Conservation (phyloP, 805 yeast genomes). For the Metschnikowia koreensis region DNA sequence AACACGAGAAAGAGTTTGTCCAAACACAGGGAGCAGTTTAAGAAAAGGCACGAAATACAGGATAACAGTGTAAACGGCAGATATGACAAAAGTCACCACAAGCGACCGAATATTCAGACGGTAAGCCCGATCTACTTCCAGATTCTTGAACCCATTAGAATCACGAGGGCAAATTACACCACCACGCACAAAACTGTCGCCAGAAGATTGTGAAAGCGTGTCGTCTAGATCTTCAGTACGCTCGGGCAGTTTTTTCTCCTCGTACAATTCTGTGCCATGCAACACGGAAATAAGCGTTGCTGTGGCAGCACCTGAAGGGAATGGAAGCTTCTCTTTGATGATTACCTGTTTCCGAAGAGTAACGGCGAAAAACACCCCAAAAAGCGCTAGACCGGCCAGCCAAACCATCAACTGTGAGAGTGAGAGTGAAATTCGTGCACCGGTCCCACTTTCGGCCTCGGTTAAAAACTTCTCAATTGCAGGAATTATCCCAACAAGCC, state of each 20-base stretch:
- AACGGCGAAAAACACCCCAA: slow-evolving; percentile 94
- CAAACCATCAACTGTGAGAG: slow-evolving; percentile 65
- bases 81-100: slow-evolving; percentile 56
- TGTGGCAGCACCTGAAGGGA: slow-evolving; percentile 95
- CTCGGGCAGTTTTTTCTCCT: slow-evolving; percentile 30
- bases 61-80: slow-evolving; percentile 68
- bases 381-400: slow-evolving; percentile 85
- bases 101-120: slow-evolving; percentile 61
- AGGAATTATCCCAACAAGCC: slow-evolving; percentile 92
- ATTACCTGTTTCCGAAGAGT: slow-evolving; percentile 85
- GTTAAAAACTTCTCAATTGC: slow-evolving; percentile 89
- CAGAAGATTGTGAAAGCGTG: neutral
- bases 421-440: slow-evolving; percentile 33
- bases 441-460: slow-evolving; percentile 70
- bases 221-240: neutral
- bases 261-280: slow-evolving; percentile 61
- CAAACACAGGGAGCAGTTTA: slow-evolving; percentile 73
- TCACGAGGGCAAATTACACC: slow-evolving; percentile 20
- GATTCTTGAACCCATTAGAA: slow-evolving; percentile 11
- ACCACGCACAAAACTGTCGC: slow-evolving; percentile 11
- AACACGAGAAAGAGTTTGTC: slow-evolving; percentile 52
- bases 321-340: slow-evolving; percentile 80
- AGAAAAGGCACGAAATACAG: slow-evolving; percentile 75
- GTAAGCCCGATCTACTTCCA: slow-evolving; percentile 30
- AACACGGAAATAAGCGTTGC: slow-evolving; percentile 88